Base-by-base conservation (phyloP, 192 early-diverging fungal species). In the Allomyces macrogynus region DNA sequence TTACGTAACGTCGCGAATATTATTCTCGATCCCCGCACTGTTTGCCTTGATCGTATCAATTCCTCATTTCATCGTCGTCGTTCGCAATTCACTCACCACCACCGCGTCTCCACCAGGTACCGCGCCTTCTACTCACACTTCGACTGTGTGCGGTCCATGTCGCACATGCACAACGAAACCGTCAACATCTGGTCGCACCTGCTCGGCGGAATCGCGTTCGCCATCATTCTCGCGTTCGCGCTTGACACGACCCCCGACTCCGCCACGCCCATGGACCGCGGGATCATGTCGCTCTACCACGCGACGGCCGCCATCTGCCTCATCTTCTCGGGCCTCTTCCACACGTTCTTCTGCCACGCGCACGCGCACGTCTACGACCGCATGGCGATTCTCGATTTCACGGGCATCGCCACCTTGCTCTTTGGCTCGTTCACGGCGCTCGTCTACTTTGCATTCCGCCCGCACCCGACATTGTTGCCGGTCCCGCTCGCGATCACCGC, bases 111-210 rank as follows among this genome's bases (percentile, higher is more conserved):
- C 26, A 27, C 26, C 26, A 27, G 26, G 4, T 27, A 27, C 62
- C 62, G 62, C 62, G 24, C 62, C 62, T 11, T 10, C 16, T 26
- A 62, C 62, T 11, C 11, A 1, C 62, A 20, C 16, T 22, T 26
- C 16, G 24, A 62, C 62, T 62, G 24, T 10, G 23, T 62, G 24
- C 62, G 23, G 24, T 26, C 62, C 16, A 12, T 62, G 24, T 1
- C 24, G 10, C 16, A 11, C 62, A 20, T 11, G 62, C 62, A 62
- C 62, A 62, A 62, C 62, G 62, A 62, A 22, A 62, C 62, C 16
- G 16, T 24, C 16, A 62, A 62, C 9, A 62, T 62, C 62, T 62
- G 62, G 62, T 20, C 62, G 11, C 62, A 62, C 22, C 22, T 62
- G 5, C 16, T 22, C 26, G 62, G 62, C 22, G 23, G 62, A 1